Base-by-base conservation (phyloP, 495 filamentous ascomycete genomes). In the Penicillium angulare region DNA sequence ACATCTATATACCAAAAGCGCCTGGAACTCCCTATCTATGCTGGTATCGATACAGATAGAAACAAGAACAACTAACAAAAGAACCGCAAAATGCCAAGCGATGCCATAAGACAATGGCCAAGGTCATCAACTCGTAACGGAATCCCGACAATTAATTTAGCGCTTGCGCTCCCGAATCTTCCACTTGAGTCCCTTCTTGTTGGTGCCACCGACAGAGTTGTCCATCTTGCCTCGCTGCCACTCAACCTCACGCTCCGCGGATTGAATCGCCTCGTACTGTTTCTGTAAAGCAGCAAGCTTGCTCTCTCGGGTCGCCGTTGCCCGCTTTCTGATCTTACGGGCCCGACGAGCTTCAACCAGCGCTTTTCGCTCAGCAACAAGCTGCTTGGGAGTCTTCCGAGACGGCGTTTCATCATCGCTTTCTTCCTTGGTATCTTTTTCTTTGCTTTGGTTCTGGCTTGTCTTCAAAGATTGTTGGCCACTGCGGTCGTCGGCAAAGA, bases 101-200 rank as follows among this genome's bases (percentile, higher is more conserved):
- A 33, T 15, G 31, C 5, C 33, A 20, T 31, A 39, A 33, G 21
- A 33, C 35, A n/a, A 51, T 50, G 48, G 45, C 52, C 42, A 47
- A 43, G 47, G 52, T 61, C 61, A 58, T 64, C 57, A 60, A 61
- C 58, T 63, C 62, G 45, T 60, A 50, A 61, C 39, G 41, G 53
- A 56, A 20, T 26, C 18, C 35, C 38, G 17, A 26, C 21, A 38
- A 1, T 26, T n/a, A 36, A 15, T 52, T 78, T 72, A 95, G 61
- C 82, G 79, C 78, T 95, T 96, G 57, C 91, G 77, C 74, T 90
- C 86, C 43, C 84, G 72, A 16, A 90, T 76, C 75, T 93, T 95
- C 71, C 86, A 92, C 70, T 87, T 92, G 63, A 86, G 76, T 12
- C 91, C 90, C 23, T 80, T 68, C 71, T 92, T 93, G 55, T 88